Conservation (phyloP, 1,284 basidiomycete genomes). For the Leccinum pachyderme region DNA sequence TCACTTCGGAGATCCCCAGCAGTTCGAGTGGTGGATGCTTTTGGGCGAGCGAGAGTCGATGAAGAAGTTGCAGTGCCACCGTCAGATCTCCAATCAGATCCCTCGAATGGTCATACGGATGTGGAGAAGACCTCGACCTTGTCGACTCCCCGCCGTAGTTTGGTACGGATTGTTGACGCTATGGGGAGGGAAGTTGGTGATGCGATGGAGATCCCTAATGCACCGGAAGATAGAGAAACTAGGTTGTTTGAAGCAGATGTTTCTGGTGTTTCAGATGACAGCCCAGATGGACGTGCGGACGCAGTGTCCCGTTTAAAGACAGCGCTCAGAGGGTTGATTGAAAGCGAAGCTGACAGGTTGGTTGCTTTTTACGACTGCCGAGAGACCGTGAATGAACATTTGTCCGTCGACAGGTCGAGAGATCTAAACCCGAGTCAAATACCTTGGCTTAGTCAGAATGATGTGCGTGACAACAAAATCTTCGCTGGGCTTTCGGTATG, state of each 20-base stretch:
- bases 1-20: slow-evolving; percentile 45
- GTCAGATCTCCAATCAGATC: neutral
- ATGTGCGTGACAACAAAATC: slow-evolving; percentile 15
- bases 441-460: slow-evolving; percentile 46
- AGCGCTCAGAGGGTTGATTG: slow-evolving; percentile 53
- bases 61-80: neutral
- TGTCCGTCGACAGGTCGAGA: slow-evolving; percentile 33
- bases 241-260: slow-evolving; percentile 28
- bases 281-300: slow-evolving; percentile 45
- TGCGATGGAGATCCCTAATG: slow-evolving; percentile 30
- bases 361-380: slow-evolving; percentile 9
- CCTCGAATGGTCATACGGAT: slow-evolving; percentile 15
- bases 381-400: slow-evolving; percentile 10
- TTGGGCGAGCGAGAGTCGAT: slow-evolving; percentile 42
- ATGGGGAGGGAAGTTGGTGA: slow-evolving; percentile 59
- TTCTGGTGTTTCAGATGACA: slow-evolving; percentile 26
- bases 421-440: slow-evolving; percentile 43
- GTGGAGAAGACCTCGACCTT: slow-evolving; percentile 14
- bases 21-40: slow-evolving; percentile 61
- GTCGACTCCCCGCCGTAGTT: slow-evolving; percentile 39
- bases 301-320: slow-evolving; percentile 54
- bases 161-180: slow-evolving; percentile 62
- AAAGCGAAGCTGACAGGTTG: slow-evolving; percentile 57
- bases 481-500: slow-evolving; percentile 22
- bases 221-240: slow-evolving; percentile 13